Percentiles rank a stretch among this genome's conserved stretches.
These are phyloP conservation scores for Helicocarpus griseus DNA, from an alignment of 2,329 filamentous ascomycete species.

Conservation along the genomic window DNA sequence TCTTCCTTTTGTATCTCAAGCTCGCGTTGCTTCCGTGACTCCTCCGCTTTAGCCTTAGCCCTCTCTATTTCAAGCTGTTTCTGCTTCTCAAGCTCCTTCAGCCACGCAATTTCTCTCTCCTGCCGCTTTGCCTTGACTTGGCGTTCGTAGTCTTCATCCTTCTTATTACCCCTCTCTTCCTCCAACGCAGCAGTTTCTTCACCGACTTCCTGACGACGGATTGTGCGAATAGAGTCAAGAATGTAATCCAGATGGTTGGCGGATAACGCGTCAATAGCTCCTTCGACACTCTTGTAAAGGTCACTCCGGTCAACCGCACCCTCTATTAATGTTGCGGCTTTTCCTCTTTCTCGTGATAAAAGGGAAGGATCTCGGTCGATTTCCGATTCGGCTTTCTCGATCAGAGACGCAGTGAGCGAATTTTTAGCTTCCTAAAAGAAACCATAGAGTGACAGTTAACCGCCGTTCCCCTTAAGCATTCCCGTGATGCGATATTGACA, in stretches of 20 bases:
- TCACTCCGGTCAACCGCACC: conserved; percentile 55
- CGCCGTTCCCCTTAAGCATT: too few relatives aligned
- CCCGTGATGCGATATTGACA: too few relatives aligned
- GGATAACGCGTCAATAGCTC: conserved; percentile 45
- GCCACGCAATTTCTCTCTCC: conserved; percentile 42
- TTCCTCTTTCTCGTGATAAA: conserved; percentile 50
- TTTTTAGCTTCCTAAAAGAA: conserved; percentile 41
- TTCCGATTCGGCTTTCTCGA: conserved; percentile 48
- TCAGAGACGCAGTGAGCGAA: conserved; percentile 42
- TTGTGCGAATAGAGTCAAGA: conserved; percentile 45
- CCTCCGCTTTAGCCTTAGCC: conserved; percentile 32
- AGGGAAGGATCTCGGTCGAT: conserved; percentile 54
- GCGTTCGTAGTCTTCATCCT: conserved; percentile 49
- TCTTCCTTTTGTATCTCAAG: conserved; percentile 35
- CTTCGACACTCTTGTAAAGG: conserved; percentile 50
- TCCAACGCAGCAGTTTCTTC: conserved; percentile 47
- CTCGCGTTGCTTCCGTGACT: conserved; percentile 34
- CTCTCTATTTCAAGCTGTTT: conserved; percentile 43
- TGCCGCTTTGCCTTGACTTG: conserved; percentile 44
- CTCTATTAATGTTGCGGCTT: conserved; percentile 54
- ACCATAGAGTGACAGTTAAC: neutral
- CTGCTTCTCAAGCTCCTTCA: conserved; percentile 37
- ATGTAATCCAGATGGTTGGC: conserved; percentile 45
- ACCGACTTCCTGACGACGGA: conserved; percentile 50
- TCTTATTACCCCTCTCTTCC: conserved; percentile 45